Conservation (phyloP, 345 rosid genomes). For the Hibiscus trionum region DNA sequence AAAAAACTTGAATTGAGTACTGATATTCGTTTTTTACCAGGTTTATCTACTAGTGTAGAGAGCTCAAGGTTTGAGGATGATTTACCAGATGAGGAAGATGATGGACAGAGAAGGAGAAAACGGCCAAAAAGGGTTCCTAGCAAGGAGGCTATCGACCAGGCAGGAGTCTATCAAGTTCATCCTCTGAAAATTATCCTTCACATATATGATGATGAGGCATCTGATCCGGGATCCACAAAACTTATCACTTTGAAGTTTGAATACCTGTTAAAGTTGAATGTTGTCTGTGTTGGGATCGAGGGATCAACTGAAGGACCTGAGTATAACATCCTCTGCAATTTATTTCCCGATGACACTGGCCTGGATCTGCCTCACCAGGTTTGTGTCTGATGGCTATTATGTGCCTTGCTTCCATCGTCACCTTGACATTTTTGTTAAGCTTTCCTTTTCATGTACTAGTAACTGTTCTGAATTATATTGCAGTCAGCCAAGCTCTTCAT, state of each 20-base stretch:
- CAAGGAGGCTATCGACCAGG: constrained; percentile 51
- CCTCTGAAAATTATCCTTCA: constrained; percentile 67
- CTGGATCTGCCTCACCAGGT: constrained; percentile 92
- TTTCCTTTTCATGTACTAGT: constrained; percentile 14
- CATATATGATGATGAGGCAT: constrained; percentile 49
- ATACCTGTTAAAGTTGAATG: constrained; percentile 68
- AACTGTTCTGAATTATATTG: constrained; percentile 17
- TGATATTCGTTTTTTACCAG: constrained; percentile 29
- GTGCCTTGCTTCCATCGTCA: neutral
- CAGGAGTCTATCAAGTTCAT: constrained; percentile 53
- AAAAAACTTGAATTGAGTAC: neutral
- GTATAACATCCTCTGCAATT: constrained; percentile 50
- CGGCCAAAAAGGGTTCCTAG: constrained; percentile 56
- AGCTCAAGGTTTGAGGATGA: constrained; percentile 62
- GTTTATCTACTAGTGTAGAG: constrained; percentile 44
- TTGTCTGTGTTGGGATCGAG: constrained; percentile 65
- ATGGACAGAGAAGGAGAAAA: constrained; percentile 71
- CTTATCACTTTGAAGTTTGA: constrained; percentile 65
- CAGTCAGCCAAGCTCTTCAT: constrained; percentile 81
- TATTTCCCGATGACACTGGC: constrained; percentile 78
- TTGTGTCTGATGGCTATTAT: constrained; percentile 5
- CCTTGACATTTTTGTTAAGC: neutral
- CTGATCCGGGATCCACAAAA: constrained; percentile 48
- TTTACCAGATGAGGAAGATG: constrained; percentile 73
- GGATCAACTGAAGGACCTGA: constrained; percentile 51